These are phyloP conservation scores for Patellifolia procumbens DNA, from an alignment of 179 eudicot species.

Conservation along the genomic window DNA sequence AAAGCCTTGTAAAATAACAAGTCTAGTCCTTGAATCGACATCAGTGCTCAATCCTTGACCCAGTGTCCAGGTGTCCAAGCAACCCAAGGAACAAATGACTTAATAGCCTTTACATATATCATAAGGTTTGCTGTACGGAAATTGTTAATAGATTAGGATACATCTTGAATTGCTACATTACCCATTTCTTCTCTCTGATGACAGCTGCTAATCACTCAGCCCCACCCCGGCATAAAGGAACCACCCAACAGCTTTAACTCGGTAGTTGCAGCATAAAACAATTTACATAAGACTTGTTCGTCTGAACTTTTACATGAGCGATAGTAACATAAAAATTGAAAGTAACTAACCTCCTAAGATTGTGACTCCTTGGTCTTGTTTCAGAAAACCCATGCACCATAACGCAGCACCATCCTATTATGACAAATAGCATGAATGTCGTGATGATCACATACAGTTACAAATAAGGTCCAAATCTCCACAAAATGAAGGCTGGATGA, in stretches of 20 bases:
- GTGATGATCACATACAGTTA: not conserved
- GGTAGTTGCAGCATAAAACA: not conserved
- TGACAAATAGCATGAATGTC: not conserved
- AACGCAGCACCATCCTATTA: slow-evolving; percentile 73
- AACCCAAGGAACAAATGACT: not conserved
- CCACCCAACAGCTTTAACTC: not conserved
- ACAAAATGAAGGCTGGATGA: slow-evolving; percentile 5
- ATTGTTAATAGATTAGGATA: not conserved
- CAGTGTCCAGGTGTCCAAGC: not conserved
- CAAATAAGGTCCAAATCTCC: not conserved
- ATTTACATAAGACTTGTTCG: not conserved
- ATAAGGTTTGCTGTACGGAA: not conserved
- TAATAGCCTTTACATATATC: not conserved
- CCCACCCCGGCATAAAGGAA: not conserved
- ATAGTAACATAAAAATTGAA: not conserved
- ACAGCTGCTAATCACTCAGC: not conserved
- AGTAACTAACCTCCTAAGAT: slow-evolving; percentile 80
- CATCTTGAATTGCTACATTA: not conserved
- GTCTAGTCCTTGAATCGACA: not conserved
- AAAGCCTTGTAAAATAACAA: not conserved
- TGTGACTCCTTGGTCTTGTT: slow-evolving; percentile 68
- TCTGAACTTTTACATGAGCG: not conserved
- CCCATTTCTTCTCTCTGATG: not conserved
- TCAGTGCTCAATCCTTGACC: not conserved
- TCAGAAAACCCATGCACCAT: slow-evolving; percentile 98